A percentile compares a stretch with the other conserved stretches of the same genome.
phyloP scores from a whole-genome alignment of 176 grass and related monocot genomes.

The Triticum turgidum region DNA sequence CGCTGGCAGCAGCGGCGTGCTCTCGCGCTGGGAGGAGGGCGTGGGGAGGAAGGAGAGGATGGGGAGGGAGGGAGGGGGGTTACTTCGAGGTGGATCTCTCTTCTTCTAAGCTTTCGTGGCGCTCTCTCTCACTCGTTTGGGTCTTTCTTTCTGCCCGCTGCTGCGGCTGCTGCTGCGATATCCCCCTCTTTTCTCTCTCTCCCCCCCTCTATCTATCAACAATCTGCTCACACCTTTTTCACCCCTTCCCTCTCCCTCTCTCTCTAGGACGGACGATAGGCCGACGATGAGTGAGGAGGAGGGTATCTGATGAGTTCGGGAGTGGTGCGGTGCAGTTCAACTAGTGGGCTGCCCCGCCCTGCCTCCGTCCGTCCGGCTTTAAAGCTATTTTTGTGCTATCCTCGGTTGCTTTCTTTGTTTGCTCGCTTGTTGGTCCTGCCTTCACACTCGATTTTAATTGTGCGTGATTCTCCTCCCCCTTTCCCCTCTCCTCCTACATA shows the following conservation, averaged over 20 bases:
- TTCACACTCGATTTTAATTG: neutral
- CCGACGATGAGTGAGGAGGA: constrained; percentile 23
- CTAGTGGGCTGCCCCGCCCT: constrained; percentile 4
- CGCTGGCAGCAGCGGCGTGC: neutral
- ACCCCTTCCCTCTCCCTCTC: neutral
- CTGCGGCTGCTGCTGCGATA: constrained; percentile 36
- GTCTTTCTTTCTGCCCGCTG: constrained; percentile 15
- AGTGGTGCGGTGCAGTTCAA: constrained; percentile 32
- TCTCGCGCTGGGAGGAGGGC: too few species aligned
- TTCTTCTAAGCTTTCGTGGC: constrained; percentile 46
- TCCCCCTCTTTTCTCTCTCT: neutral
- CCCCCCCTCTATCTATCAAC: neutral
- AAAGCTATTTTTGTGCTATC: constrained; percentile 69
- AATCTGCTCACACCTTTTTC: constrained; percentile 17
- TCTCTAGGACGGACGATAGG: neutral
- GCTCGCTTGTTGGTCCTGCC: constrained; percentile 43
- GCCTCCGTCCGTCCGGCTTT: neutral
- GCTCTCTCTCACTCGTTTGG: constrained; percentile 8
- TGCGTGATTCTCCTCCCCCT: neutral
- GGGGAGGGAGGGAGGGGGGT: constrained; percentile 17
- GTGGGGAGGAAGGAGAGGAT: neutral
- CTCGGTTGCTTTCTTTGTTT: constrained; percentile 49
- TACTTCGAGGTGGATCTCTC: constrained; percentile 98
- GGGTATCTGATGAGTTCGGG: constrained; percentile 39
- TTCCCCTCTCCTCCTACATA: neutral